Percentiles rank a stretch among this genome's conserved stretches.
These are phyloP conservation scores for Rhodotorula toruloides DNA, from an alignment of 768 basidiomycete species.

Conservation along the genomic window DNA sequence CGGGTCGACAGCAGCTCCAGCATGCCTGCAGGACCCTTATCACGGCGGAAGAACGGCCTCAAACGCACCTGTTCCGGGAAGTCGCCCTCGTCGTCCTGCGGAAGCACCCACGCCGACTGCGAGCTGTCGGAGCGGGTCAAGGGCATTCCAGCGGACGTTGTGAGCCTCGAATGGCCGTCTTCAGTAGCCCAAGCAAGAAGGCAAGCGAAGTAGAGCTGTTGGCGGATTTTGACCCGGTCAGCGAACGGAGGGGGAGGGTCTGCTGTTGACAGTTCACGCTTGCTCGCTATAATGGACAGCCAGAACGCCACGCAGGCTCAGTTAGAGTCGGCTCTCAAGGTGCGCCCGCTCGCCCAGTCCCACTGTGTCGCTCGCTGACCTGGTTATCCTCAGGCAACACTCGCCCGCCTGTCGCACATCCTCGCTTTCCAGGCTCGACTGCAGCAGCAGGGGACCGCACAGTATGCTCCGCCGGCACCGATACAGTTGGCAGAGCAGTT, in stretches of 20 bases:
- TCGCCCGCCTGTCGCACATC: constrained; percentile 16
- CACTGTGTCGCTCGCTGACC: neutral
- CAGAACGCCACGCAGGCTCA: neutral
- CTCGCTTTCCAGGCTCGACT: constrained; percentile 21
- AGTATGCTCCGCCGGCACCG: neutral
- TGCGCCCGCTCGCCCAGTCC: neutral
- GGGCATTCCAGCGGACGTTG: neutral
- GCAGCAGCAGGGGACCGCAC: neutral
- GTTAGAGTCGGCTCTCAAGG: constrained; percentile 19
- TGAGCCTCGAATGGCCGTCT: neutral
- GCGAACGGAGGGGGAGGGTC: too few relatives aligned
- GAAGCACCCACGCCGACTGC: constrained; percentile 9
- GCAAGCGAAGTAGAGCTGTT: neutral
- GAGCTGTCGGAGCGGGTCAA: constrained; percentile 10
- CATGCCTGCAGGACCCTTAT: neutral
- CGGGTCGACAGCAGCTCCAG: neutral
- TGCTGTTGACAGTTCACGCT: too few relatives aligned
- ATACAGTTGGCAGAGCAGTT: neutral
- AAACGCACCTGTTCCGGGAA: constrained; percentile 15
- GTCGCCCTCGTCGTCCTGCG: neutral
- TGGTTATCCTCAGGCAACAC: constrained; percentile 6
- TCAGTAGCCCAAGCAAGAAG: too few relatives aligned
- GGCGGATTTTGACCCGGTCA: too few relatives aligned
- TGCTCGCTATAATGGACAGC: neutral
- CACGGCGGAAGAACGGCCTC: neutral